Percentiles rank a stretch among this genome's conserved stretches.
Conservation (phyloP, 2,329 filamentous ascomycete genomes). For the Xylariaceae sp. region DNA sequence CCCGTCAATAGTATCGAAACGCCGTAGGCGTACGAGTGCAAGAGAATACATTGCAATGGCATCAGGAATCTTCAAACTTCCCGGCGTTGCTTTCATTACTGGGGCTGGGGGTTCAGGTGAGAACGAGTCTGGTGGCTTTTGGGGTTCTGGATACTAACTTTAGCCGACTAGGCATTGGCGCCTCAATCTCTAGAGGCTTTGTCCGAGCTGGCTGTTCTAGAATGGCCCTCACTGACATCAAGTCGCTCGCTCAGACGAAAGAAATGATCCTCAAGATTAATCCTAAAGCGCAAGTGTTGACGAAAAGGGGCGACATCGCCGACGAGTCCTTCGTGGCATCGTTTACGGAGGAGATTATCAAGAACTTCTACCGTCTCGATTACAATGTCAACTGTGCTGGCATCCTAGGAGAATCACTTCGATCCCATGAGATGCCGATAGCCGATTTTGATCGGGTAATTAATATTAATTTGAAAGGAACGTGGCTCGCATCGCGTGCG, state of each 20-base stretch:
- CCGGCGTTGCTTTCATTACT: conserved; percentile 50
- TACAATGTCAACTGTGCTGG: conserved; percentile 62
- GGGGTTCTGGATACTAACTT: not conserved
- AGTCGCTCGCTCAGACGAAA: conserved; percentile 44
- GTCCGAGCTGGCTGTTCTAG: conserved; percentile 51
- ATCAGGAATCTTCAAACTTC: conserved; percentile 38
- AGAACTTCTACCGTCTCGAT: conserved; percentile 51
- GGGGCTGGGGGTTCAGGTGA: conserved; percentile 52
- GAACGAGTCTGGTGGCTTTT: not conserved
- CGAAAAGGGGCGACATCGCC: conserved; percentile 49
- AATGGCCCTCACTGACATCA: conserved; percentile 59
- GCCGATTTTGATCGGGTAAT: conserved; percentile 56
- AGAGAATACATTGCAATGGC: conserved; percentile 8
- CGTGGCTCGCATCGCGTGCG: conserved; percentile 50
- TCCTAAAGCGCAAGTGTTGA: conserved; percentile 39
- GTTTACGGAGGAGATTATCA: conserved; percentile 39
- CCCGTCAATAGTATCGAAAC: not conserved
- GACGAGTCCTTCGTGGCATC: conserved; percentile 47
- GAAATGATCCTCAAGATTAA: conserved; percentile 38
- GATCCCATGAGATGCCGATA: conserved; percentile 49
- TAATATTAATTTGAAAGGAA: conserved; percentile 57
- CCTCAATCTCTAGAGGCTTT: conserved; percentile 55
- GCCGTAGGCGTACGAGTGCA: too few relatives aligned
- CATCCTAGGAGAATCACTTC: conserved; percentile 46
- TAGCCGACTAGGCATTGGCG: conserved; percentile 52